Conservation (phyloP, 495 filamentous ascomycete species). For the Podospora pseudocomata region DNA sequence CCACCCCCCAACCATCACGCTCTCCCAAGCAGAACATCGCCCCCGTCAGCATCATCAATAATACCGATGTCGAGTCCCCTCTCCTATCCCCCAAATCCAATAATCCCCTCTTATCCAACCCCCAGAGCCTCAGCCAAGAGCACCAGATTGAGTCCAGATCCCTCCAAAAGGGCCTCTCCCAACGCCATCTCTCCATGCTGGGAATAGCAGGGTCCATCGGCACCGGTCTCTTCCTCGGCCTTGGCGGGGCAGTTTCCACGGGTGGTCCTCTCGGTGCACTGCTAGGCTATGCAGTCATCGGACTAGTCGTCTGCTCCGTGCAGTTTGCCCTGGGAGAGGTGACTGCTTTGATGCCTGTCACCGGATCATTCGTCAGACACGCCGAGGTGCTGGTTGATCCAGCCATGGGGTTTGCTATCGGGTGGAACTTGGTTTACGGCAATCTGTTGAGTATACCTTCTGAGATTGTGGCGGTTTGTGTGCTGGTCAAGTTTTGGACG, state of each 20-base stretch:
- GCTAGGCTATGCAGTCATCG: conserved; percentile 53
- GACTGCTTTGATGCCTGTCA: conserved; percentile 60
- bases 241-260: conserved; percentile 46
- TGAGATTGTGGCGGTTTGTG: conserved; percentile 60
- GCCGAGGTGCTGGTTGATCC: conserved; percentile 72
- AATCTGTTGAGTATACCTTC: conserved; percentile 50
- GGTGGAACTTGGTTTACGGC: conserved; percentile 54
- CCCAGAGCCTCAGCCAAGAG: neutral
- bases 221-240: conserved; percentile 53
- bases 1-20: neutral
- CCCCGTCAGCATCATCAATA: conserved; percentile 2
- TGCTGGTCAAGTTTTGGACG: conserved; percentile 57
- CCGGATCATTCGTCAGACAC: conserved; percentile 57
- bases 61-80: conserved; percentile 27
- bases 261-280: conserved; percentile 50
- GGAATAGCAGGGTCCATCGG: conserved; percentile 48
- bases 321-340: conserved; percentile 58
- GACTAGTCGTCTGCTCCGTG: conserved; percentile 48
- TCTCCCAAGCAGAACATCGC: neutral
- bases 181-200: conserved; percentile 50
- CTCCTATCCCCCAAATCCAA: neutral
- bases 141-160: conserved; percentile 26
- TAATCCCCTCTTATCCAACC: neutral
- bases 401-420: conserved; percentile 76
- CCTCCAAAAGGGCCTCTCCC: conserved; percentile 41